Evolutionary conservation across 1,284 basidiomycete species (phyloP), one percentile per base, ranked within the genome.

Genomic region (Tylopilus orsonianus): DNA sequence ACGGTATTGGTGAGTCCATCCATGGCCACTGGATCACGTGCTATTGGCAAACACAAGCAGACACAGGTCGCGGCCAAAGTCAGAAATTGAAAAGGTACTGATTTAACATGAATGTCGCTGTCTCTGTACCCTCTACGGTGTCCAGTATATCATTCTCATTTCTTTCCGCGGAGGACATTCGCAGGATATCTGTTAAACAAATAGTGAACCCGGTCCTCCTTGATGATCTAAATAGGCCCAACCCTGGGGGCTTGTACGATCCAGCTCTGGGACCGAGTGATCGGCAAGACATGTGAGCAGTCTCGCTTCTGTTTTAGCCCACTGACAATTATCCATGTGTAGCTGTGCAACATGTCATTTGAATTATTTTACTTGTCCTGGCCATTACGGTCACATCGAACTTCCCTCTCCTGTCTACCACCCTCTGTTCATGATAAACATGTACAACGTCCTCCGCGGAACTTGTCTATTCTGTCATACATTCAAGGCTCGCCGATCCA

Each of bases 331-430:
- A 24, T 53, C 35, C 33, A 27, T 35, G n/a, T 50, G 32, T 65
- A 97, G 95, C 54, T 99, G 97, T 70, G 76, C 89, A 57, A 97
- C 97, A 70, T 99, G 97, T 68, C 85, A 82, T 48, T 80, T 96
- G 57, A 90, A 85, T 41, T 94, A 92, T 62, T 98, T 88, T 71
- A 86, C 87, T 53, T 99, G 97, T 68, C 96, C 97, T 0, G 97
- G 97, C 7, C 97, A 99, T 71, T 99, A 92, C 74, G 97, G 97
- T n/a, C 97, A 99, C 71, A 96, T 99, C 57, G 94, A 98, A 60
- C 83, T 99, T 6, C 93, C 97, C 9, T 81, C 90, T 18, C 94
- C 97, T 22, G 92, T 99, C 12, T 99, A 91, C 67, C 96, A 99
- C 66, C 97, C 97, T 0, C 75, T 99, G 24, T 99, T 98, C 72